A percentile compares a stretch with the other conserved stretches of the same genome.
Conservation (phyloP, 2,329 filamentous ascomycete species). For the Trichoderma simmonsii region DNA sequence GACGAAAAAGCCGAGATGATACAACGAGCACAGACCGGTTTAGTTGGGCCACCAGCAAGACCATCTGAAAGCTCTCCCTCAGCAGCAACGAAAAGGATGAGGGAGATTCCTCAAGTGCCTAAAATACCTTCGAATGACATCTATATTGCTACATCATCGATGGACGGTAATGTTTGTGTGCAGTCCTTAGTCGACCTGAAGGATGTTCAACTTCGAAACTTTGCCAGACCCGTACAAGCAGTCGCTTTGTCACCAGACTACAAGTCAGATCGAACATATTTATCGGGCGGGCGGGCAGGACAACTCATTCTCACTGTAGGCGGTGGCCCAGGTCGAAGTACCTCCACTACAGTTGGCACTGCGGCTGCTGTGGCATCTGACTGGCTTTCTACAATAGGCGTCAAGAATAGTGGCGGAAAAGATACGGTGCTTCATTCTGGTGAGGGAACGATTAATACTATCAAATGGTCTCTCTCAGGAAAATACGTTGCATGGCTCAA, state of each 20-base stretch:
- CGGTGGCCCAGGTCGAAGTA: constrained; percentile 74
- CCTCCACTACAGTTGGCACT: constrained; percentile 82
- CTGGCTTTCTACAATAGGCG: constrained; percentile 85
- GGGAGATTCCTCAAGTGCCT: constrained; percentile 57
- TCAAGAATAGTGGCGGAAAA: constrained; percentile 68
- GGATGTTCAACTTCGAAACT: constrained; percentile 89
- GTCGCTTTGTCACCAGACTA: constrained; percentile 95
- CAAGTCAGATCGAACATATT: constrained; percentile 80
- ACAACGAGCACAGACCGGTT: constrained; percentile 36
- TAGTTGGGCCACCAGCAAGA: constrained; percentile 31
- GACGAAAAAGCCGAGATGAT: constrained; percentile 42
- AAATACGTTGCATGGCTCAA: constrained; percentile 95
- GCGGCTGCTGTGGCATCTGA: constrained; percentile 79
- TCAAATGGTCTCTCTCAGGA: constrained; percentile 92
- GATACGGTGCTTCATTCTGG: constrained; percentile 87
- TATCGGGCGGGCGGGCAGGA: constrained; percentile 87
- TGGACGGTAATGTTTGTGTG: constrained; percentile 93
- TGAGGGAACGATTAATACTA: constrained; percentile 84
- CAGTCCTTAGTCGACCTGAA: constrained; percentile 82
- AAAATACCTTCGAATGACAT: constrained; percentile 85
- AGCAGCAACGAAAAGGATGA: constrained; percentile 49
- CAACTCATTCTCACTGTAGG: constrained; percentile 83
- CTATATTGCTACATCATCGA: constrained; percentile 87
- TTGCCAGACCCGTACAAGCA: constrained; percentile 85
- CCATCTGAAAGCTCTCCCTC: constrained; percentile 44